Evolutionary conservation across 805 yeast species (phyloP).

Genomic region (Candida odintsovae): DNA sequence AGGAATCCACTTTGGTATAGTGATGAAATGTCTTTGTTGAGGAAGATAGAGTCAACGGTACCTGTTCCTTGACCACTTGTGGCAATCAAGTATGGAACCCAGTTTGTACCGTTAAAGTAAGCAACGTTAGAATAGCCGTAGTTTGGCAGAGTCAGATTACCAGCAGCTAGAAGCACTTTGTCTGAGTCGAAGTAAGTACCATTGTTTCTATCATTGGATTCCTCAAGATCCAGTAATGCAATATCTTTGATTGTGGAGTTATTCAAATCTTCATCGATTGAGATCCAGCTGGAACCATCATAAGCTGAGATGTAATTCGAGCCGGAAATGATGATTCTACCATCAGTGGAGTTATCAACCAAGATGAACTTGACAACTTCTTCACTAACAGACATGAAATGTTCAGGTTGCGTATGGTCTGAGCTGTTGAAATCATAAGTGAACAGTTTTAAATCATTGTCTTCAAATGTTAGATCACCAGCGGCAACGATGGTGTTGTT

Average conservation of each 20-base stretch:
- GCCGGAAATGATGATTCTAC: constrained; percentile 39
- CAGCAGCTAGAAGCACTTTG: constrained; percentile 50
- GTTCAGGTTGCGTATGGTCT: constrained; percentile 20
- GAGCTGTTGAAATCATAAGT: constrained; percentile 46
- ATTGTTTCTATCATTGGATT: constrained; percentile 25
- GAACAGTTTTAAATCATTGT: constrained; percentile 36
- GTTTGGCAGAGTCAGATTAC: constrained; percentile 40
- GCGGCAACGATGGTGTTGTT: constrained; percentile 37
- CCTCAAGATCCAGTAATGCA: constrained; percentile 32
- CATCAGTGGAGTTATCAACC: constrained; percentile 38
- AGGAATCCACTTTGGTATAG: constrained; percentile 24
- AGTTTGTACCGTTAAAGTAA: constrained; percentile 53
- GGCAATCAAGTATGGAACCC: constrained; percentile 62
- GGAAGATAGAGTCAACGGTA: constrained; percentile 25
- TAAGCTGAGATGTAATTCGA: constrained; percentile 29
- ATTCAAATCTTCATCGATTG: constrained; percentile 32
- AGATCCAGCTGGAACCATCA: constrained; percentile 44
- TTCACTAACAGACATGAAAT: constrained; percentile 14
- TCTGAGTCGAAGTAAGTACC: constrained; percentile 37
- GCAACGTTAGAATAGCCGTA: constrained; percentile 61
- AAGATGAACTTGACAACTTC: constrained; percentile 38
- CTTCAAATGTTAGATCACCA: constrained; percentile 48
- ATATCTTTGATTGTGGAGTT: constrained; percentile 40
- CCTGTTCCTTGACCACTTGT: constrained; percentile 21
- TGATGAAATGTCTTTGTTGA: constrained; percentile 33